These are phyloP conservation scores for Podospora pseudopauciseta DNA, from an alignment of 495 filamentous ascomycete genomes.

Conservation along the genomic window DNA sequence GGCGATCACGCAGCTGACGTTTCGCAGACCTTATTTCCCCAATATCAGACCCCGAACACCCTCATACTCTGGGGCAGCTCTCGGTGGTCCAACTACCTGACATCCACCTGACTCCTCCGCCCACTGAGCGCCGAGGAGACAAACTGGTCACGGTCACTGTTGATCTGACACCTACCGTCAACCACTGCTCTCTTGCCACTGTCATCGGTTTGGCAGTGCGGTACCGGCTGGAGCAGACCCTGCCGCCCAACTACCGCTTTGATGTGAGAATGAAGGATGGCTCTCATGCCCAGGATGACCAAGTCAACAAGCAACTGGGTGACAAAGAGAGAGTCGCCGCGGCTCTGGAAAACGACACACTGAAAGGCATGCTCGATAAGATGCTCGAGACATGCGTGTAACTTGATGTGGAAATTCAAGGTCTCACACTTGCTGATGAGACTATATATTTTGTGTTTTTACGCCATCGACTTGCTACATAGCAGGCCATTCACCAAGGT, in stretches of 20 bases:
- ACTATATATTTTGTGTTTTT: neutral
- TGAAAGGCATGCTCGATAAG: slow-evolving; percentile 82
- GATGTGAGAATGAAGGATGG: slow-evolving; percentile 94
- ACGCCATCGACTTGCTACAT: neutral
- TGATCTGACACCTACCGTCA: slow-evolving; percentile 92
- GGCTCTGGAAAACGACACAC: slow-evolving; percentile 86
- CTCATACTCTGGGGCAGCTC: slow-evolving; percentile 84
- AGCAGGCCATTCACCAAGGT: neutral
- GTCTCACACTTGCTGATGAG: neutral
- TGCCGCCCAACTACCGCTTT: slow-evolving; percentile 88
- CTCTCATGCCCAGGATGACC: slow-evolving; percentile 88
- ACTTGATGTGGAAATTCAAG: neutral
- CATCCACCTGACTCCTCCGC: slow-evolving; percentile 69
- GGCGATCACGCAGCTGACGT: slow-evolving; percentile 32
- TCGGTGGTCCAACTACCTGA: slow-evolving; percentile 92
- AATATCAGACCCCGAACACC: slow-evolving; percentile 95
- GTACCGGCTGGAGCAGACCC: slow-evolving; percentile 81
- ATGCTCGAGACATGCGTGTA: slow-evolving; percentile 80
- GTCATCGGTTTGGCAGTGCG: slow-evolving; percentile 94
- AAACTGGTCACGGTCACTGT: slow-evolving; percentile 55
- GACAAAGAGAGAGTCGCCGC: slow-evolving; percentile 97
- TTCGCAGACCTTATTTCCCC: slow-evolving; percentile 81
- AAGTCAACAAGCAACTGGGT: slow-evolving; percentile 91
- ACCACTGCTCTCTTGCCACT: slow-evolving; percentile 92
- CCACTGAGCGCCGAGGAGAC: slow-evolving; percentile 47